Percentiles rank a stretch among this genome's conserved stretches.
These are phyloP conservation scores for Gnetum montanum DNA, from an alignment of 75 land plant species.

Conservation along the genomic window DNA sequence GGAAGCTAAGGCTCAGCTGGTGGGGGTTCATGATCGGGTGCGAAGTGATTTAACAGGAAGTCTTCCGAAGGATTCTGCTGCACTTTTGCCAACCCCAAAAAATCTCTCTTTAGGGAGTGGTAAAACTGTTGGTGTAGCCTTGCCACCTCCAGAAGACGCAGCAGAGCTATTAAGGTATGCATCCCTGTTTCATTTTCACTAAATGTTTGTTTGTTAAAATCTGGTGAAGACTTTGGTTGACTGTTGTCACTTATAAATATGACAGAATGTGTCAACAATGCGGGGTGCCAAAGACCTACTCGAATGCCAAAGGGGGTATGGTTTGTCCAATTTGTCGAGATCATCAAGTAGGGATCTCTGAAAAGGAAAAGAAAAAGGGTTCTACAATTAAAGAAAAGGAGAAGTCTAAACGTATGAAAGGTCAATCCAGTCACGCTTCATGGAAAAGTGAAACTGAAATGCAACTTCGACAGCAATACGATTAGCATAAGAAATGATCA, in stretches of 20 bases:
- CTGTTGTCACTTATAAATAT: not conserved
- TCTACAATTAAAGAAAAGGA: constrained; percentile 86
- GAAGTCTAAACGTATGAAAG: constrained; percentile 94
- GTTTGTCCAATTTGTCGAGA: constrained; percentile 88
- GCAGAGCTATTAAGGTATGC: constrained; percentile 75
- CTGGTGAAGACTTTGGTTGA: constrained; percentile 7
- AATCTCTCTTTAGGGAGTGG: not conserved
- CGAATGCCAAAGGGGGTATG: constrained; percentile 51
- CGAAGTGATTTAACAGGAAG: constrained; percentile 39
- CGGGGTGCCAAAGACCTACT: constrained; percentile 90
- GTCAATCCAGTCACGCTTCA: constrained; percentile 85
- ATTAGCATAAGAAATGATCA: constrained; percentile 22
- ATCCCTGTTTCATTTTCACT: not conserved
- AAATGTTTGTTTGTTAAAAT: not conserved
- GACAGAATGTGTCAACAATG: constrained; percentile 81
- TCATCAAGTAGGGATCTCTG: constrained; percentile 42
- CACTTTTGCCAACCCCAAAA: constrained; percentile 3
- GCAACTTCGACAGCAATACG: constrained; percentile 95
- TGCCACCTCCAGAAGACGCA: constrained; percentile 85
- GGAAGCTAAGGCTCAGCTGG: constrained; percentile 75
- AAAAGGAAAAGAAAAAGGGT: constrained; percentile 60
- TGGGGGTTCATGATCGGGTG: constrained; percentile 56
- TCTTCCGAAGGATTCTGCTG: constrained; percentile 9
- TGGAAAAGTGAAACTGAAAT: constrained; percentile 99
- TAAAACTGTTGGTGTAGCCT: constrained; percentile 42